Evolutionary conservation across 164 flowering plant species (phyloP).

Genomic region (Chloranthus sessilifolius): DNA sequence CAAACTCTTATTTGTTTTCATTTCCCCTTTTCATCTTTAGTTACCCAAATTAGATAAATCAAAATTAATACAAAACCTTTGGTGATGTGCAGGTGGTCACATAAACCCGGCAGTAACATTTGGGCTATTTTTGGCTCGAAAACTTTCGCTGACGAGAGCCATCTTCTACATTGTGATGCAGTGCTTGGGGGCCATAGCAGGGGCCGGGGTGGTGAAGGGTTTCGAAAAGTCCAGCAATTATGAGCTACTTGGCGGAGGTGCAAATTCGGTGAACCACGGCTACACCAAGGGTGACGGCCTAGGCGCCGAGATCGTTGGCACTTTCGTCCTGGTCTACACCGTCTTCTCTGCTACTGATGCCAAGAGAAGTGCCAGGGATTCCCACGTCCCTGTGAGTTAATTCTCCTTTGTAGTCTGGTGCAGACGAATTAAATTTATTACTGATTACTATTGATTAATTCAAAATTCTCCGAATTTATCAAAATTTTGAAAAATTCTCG

Average conservation of each 20-base stretch:
- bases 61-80: too few relatives aligned
- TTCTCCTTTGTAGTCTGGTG: background rate
- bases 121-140: slow-evolving; percentile 73
- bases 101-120: slow-evolving; percentile 86
- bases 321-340: slow-evolving; percentile 85
- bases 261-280: slow-evolving; percentile 51
- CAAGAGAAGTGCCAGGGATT: slow-evolving; percentile 83
- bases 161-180: slow-evolving; percentile 83
- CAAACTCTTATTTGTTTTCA: too few relatives aligned
- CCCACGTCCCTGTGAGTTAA: slow-evolving; percentile 76
- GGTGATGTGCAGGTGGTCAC: slow-evolving; percentile 80
- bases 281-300: slow-evolving; percentile 81
- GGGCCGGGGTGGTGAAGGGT: slow-evolving; percentile 84
- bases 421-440: background rate
- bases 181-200: slow-evolving; percentile 75
- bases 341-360: slow-evolving; percentile 93
- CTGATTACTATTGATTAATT: background rate
- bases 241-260: slow-evolving; percentile 47
- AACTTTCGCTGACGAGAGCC: slow-evolving; percentile 66
- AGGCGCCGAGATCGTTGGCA: slow-evolving; percentile 87
- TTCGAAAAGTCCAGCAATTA: slow-evolving; percentile 22
- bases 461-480: too few relatives aligned
- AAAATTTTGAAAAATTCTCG: too few relatives aligned
- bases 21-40: too few relatives aligned
- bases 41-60: too few relatives aligned